Base-by-base conservation (phyloP, 768 basidiomycete genomes). In the Serendipita sp. region DNA sequence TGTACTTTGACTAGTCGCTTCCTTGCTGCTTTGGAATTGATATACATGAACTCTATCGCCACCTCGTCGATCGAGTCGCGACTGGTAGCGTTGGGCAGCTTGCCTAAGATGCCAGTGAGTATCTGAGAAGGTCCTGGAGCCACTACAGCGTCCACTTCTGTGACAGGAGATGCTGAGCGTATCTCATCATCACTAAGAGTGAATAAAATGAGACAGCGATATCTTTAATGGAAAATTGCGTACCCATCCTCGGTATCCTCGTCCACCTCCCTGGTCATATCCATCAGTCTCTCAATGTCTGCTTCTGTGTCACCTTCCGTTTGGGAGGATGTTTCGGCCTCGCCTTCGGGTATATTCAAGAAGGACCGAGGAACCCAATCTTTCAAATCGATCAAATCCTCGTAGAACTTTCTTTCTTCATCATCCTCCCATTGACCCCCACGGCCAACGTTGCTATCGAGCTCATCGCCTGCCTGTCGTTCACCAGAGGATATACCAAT, bases 341-440 rank as follows among this genome's bases (percentile, higher is more conserved):
- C 70, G 3, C 72, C 73, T 18, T 76, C 79, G 30, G 64, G 58
- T 23, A 70, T 72, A 34, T 68, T 67, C 18, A 98, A 78, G 44
- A 98, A 82, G 63, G 85, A 87, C 60, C 82, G 85, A 0, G 96
- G 96, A 1, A 96, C 91, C 66, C 92, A 91, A 66, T 96, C 91
- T 66, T 87, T 86, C 63, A 97, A 73, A 73, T 98, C 96, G 66
- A 89, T 83, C 47, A 96, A 77, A 66, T 97, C 93, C 71, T 97
- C 95, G 69, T 87, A 98, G 74, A 95, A 98, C 66, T 85, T 78
- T 28, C 88, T 79, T 72, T 97, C 95, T 76, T 99, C 95, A 68
- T 98, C 96, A 69, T 98, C 96, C 73, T 91, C 91, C 96, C 96
- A 99, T 73, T 97, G 93, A 2, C 92, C 88, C 3, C 88, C 86